These are phyloP conservation scores for Pythium biforme DNA, from an alignment of 352 stramenopile species.

Conservation along the genomic window DNA sequence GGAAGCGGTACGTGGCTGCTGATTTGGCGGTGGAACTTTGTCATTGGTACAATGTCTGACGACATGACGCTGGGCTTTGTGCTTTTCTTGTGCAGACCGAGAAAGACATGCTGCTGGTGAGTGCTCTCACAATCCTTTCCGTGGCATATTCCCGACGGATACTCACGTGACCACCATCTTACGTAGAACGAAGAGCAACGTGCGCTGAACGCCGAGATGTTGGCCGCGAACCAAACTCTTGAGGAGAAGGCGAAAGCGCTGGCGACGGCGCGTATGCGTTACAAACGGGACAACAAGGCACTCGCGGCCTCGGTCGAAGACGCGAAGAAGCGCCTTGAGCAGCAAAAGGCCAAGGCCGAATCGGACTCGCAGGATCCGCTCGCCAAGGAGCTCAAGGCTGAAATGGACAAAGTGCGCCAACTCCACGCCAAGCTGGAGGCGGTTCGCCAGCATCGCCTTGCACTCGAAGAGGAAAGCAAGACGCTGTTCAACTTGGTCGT, in stretches of 20 bases:
- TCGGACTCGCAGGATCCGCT: constrained; percentile 72
- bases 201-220: constrained; percentile 80
- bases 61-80: too few relatives aligned
- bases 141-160: neutral
- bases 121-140: constrained; percentile 3
- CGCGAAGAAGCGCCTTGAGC: constrained; percentile 77
- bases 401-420: constrained; percentile 85
- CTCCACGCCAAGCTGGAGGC: constrained; percentile 83
- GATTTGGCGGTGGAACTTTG: neutral
- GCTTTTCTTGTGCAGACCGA: constrained; percentile 58
- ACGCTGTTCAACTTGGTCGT: constrained; percentile 88
- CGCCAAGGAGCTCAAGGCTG: constrained; percentile 76
- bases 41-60: too few relatives aligned
- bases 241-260: constrained; percentile 88
- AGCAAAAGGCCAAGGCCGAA: constrained; percentile 78
- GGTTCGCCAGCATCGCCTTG: constrained; percentile 81
- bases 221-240: constrained; percentile 78
- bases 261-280: constrained; percentile 84
- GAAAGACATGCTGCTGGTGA: constrained; percentile 83
- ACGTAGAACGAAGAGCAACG: constrained; percentile 87
- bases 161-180: neutral
- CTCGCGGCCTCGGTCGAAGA: constrained; percentile 73
- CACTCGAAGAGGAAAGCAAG: constrained; percentile 88
- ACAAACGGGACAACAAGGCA: constrained; percentile 87
- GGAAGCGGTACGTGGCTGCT: constrained; percentile 62